These are phyloP conservation scores for Theobroma cacao DNA, from an alignment of 345 rosid species.

Conservation along the genomic window DNA sequence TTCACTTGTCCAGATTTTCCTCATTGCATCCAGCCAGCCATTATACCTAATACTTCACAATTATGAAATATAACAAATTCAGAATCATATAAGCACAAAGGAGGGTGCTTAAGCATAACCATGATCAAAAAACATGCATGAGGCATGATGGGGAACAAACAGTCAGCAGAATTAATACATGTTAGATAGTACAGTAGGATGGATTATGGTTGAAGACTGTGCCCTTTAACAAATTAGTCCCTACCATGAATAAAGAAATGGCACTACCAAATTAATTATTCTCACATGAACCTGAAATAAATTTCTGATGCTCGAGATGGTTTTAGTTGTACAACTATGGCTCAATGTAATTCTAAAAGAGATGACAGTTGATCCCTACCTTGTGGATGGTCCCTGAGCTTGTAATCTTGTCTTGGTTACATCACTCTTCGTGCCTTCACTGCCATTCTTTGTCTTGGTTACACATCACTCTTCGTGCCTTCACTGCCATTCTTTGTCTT, in stretches of 20 bases:
- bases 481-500: no score
- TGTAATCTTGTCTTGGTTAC: constrained; percentile 80
- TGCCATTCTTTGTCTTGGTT: no score
- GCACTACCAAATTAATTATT: not conserved
- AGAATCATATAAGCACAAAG: not conserved
- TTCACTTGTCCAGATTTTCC: constrained; percentile 65
- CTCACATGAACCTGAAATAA: not conserved
- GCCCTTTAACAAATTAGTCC: not conserved
- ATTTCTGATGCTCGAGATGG: not conserved
- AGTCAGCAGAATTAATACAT: not conserved
- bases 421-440: constrained; percentile 24
- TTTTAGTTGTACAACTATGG: not conserved
- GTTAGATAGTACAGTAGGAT: not conserved
- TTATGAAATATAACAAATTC: not conserved
- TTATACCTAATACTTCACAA: constrained; percentile 47
- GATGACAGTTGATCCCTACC: constrained; percentile 43
- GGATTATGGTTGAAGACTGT: not conserved
- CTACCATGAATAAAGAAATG: not conserved
- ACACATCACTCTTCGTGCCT: no score
- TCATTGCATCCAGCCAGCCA: constrained; percentile 79
- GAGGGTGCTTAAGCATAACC: not conserved
- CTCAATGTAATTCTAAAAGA: not conserved
- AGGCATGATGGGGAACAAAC: not conserved
- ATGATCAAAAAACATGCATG: no score
- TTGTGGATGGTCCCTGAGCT: constrained; percentile 77